phyloP scores from a whole-genome alignment of 176 grass and related monocot genomes.

The Oryza coarctata region DNA sequence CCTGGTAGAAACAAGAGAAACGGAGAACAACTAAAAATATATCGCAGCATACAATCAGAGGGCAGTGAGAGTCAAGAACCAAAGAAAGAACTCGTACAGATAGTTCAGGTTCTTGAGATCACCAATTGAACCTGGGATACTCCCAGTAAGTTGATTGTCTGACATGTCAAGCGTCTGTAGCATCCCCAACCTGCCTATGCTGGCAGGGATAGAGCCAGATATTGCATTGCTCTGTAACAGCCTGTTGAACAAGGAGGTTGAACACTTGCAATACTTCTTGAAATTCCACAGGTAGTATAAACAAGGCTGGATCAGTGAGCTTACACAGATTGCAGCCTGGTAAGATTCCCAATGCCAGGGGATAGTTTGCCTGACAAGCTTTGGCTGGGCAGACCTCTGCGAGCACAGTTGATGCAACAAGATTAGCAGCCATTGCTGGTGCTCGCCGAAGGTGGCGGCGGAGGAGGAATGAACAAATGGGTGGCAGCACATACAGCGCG shows the following conservation, averaged over 20 bases:
- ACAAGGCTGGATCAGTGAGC: neutral
- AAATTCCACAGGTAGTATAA: neutral
- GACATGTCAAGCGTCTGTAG: constrained; percentile 90
- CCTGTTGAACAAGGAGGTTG: constrained; percentile 41
- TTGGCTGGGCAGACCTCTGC: constrained; percentile 89
- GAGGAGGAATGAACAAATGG: neutral
- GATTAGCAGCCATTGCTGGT: neutral
- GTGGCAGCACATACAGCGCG: constrained; percentile 49
- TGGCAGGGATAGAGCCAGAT: constrained; percentile 66
- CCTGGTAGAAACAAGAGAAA: constrained; percentile 39
- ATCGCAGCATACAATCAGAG: neutral
- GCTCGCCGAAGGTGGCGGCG: neutral
- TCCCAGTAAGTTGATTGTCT: constrained; percentile 74
- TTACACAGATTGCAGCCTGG: constrained; percentile 89
- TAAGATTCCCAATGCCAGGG: constrained; percentile 80
- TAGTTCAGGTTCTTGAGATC: constrained; percentile 82
- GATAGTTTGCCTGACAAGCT: constrained; percentile 77
- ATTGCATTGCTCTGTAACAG: constrained; percentile 89
- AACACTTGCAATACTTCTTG: neutral
- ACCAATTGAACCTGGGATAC: constrained; percentile 73
- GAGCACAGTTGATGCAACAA: neutral
- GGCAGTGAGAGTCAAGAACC: neutral
- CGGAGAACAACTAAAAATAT: constrained; percentile 1
- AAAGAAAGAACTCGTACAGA: constrained; percentile 52
- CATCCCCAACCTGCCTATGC: constrained; percentile 72